Conservation (phyloP, 768 basidiomycete species). For the Botryobasidium botryosum region DNA sequence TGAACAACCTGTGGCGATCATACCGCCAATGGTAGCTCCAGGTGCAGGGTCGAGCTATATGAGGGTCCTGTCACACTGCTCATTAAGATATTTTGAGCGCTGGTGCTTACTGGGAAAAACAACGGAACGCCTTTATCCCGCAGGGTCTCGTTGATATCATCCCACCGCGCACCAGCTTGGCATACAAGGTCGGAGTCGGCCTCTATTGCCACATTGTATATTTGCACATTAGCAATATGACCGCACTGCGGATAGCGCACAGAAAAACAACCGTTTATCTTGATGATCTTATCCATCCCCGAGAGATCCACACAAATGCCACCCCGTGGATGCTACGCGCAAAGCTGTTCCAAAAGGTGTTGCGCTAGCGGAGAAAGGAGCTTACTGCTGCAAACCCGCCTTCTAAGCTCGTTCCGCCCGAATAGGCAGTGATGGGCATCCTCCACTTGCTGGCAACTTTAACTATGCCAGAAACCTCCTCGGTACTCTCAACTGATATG, state of each 20-base stretch:
- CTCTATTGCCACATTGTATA: too few species aligned
- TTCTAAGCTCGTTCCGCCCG: slow-evolving; percentile 76
- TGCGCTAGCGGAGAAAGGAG: too few species aligned
- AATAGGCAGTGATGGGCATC: slow-evolving; percentile 65
- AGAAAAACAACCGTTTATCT: slow-evolving; percentile 41
- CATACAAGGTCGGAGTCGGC: slow-evolving; percentile 58
- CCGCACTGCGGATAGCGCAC: slow-evolving; percentile 19
- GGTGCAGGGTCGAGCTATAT: slow-evolving; percentile 42
- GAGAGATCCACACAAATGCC: slow-evolving; percentile 53
- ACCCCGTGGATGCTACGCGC: slow-evolving; percentile 25
- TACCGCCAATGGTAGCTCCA: slow-evolving; percentile 64
- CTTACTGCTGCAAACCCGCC: slow-evolving; percentile 46
- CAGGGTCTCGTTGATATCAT: slow-evolving; percentile 54
- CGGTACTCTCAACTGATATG: slow-evolving; percentile 46
- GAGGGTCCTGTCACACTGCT: neutral
- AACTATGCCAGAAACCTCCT: slow-evolving; percentile 69
- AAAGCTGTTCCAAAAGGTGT: too few species aligned
- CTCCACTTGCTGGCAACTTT: slow-evolving; percentile 54
- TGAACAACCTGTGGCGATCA: slow-evolving; percentile 28
- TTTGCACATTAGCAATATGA: too few species aligned
- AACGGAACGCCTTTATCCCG: slow-evolving; percentile 48
- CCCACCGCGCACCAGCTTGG: slow-evolving; percentile 54
- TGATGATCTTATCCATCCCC: slow-evolving; percentile 47
- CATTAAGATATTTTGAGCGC: slow-evolving; percentile 24
- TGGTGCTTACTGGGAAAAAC: slow-evolving; percentile 71